A percentile compares a stretch with the other conserved stretches of the same genome.
Evolutionary conservation across 106 monocot species (phyloP).

Genomic region (Narthecium ossifragum): DNA sequence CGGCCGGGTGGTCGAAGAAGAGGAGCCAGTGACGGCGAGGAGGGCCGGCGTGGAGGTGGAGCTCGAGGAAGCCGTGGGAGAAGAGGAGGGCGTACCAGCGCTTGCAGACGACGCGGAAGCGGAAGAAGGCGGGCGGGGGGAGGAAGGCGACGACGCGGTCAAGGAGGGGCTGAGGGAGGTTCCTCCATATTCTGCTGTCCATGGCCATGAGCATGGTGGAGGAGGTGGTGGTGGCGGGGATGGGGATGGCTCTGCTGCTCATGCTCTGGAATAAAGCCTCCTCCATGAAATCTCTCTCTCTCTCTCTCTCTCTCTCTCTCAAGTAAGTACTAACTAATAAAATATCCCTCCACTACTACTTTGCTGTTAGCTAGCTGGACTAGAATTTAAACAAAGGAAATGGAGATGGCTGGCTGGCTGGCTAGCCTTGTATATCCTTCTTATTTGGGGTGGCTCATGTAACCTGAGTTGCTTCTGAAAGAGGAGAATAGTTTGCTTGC

Average conservation of each 20-base stretch:
- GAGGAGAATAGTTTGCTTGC: too few relatives aligned
- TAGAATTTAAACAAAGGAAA: too few relatives aligned
- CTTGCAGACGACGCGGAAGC: conserved; percentile 46
- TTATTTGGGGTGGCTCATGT: neutral
- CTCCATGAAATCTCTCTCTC: too few relatives aligned
- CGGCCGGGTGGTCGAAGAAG: conserved; percentile 43
- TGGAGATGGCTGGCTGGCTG: too few relatives aligned
- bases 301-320: too few relatives aligned
- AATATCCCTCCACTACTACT: too few relatives aligned
- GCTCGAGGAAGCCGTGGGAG: conserved; percentile 47
- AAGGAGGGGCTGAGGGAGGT: conserved; percentile 43
- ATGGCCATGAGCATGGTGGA: conserved; percentile 12
- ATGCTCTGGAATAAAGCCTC: neutral
- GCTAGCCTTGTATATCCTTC: neutral
- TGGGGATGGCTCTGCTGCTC: too few relatives aligned
- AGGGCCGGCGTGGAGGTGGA: conserved; percentile 52
- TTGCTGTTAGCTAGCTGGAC: too few relatives aligned
- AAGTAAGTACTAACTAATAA: too few relatives aligned
- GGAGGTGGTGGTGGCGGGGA: neutral
- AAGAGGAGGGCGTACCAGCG: conserved; percentile 59
- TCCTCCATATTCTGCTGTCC: conserved; percentile 56
- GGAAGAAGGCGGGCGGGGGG: conserved; percentile 52
- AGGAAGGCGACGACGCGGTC: conserved; percentile 68
- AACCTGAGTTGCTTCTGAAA: too few relatives aligned
- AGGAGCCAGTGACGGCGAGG: conserved; percentile 32